Evolutionary conservation across 2,329 filamentous ascomycete species (phyloP).

Genomic region (Diplodia seriata): DNA sequence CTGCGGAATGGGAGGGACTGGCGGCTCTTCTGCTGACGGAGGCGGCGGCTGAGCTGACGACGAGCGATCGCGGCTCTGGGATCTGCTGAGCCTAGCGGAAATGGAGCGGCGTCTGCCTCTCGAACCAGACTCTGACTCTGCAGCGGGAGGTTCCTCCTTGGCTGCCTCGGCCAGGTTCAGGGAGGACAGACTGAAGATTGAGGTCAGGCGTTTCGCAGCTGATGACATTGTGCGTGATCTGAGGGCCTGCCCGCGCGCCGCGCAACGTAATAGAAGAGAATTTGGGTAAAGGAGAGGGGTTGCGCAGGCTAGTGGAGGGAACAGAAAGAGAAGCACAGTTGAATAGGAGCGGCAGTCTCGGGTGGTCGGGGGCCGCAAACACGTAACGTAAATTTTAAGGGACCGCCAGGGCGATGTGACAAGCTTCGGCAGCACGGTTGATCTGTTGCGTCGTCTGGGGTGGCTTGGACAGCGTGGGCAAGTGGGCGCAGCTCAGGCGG

Average conservation of each 20-base stretch:
- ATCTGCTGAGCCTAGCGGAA: constrained; percentile 29
- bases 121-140: constrained; percentile 19
- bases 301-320: constrained; percentile 12
- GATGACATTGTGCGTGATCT: constrained; percentile 26
- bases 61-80: constrained; percentile 28
- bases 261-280: constrained; percentile 22
- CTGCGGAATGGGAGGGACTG: constrained; percentile 28
- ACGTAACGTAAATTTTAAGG: constrained; percentile 32
- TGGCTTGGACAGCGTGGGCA: constrained; percentile 26
- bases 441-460: constrained; percentile 30
- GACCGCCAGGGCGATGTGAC: constrained; percentile 31
- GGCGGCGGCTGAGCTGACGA: constrained; percentile 11
- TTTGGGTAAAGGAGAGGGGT: constrained; percentile 22
- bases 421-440: constrained; percentile 25
- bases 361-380: constrained; percentile 1
- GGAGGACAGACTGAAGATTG: constrained; percentile 30
- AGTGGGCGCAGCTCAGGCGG: constrained; percentile 25
- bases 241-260: constrained; percentile 27
- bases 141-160: constrained; percentile 22
- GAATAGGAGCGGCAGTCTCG: constrained; percentile 29
- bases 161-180: constrained; percentile 25
- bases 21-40: constrained; percentile 15
- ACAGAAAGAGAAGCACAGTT: background rate
- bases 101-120: constrained; percentile 28
- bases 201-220: constrained; percentile 31